These are phyloP conservation scores for Xanthoconium stramineum DNA, from an alignment of 768 basidiomycete species.

Conservation along the genomic window DNA sequence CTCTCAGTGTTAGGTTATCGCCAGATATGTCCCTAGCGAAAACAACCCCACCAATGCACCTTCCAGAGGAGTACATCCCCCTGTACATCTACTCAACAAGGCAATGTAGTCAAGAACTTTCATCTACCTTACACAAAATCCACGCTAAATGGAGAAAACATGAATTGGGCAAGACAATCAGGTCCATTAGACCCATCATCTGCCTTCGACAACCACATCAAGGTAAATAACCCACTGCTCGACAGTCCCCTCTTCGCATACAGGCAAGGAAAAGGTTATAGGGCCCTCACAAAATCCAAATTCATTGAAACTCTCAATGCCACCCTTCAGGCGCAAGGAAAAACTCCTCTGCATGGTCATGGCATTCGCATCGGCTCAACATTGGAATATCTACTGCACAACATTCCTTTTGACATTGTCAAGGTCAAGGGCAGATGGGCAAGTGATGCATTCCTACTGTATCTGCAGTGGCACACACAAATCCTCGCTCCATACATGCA, in stretches of 20 bases:
- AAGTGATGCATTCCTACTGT: too few relatives aligned
- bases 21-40: background rate
- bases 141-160: background rate
- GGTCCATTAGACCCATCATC: background rate
- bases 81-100: background rate
- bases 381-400: too few relatives aligned
- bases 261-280: background rate
- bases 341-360: too few relatives aligned
- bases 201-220: background rate
- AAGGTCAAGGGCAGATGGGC: too few relatives aligned
- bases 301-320: background rate
- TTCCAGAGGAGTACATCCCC: background rate
- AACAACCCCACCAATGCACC: background rate
- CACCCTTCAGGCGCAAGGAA: too few relatives aligned
- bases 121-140: background rate
- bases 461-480: too few relatives aligned
- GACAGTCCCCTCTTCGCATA: background rate
- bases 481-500: too few relatives aligned
- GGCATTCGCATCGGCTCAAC: too few relatives aligned
- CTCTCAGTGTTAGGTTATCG: background rate
- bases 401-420: too few relatives aligned
- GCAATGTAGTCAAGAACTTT: background rate
- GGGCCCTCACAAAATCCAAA: background rate
- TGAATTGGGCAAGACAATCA: background rate
- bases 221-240: background rate